Evolutionary conservation across 1,284 basidiomycete species (phyloP), one percentile per base, ranked within the genome.

Genomic region (Rhodotorula sp.): DNA sequence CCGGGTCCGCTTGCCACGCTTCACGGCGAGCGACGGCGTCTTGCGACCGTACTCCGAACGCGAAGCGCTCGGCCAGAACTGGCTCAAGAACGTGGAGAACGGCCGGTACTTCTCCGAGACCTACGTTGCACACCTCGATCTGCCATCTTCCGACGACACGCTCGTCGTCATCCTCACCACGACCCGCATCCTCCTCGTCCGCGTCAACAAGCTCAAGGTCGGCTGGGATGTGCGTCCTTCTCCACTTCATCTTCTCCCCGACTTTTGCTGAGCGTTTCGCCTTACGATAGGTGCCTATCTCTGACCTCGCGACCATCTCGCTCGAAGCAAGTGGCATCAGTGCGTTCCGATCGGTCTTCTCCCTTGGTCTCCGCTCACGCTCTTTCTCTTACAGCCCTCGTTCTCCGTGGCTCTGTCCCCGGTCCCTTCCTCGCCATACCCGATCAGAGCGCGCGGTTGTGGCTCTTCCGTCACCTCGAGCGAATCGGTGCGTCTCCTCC

Each of bases 61-160:
- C 13, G 94, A 97, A 79, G 92, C 95, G 0, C 83, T 93, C 6
- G 96, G 96, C 9, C 96, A 99, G 80, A 92, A 90, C 77, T 99
- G 96, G 96, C 89, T 99, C 84, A 85, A 85, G 79, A 94, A 96
- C 78, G 83, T 98, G 32, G 91, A 94, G 76, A 87, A 91, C 70
- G 94, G 94, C 24, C 84, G 86, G 48, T 94, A 90, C 81, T 86
- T 92, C 74, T 84, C 86, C 75, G 94, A 98, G 78, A 83, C 83
- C 59, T 99, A 98, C 78, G 90, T 98, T 56, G 94, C 94, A 11
- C 94, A 97, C 78, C 88, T 95, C 68, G 76, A 77, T 59, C 72
- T 78, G 34, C 66, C 69, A n/a, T 64, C 67, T 15, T 60, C 61
- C 11, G 72, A 74, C n/a, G 72, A 89, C 66, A 92, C 95, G 80